Percentiles rank a stretch among this genome's conserved stretches.
Evolutionary conservation across 1,139 yeast genomes (phyloP).

Genomic region (Pichia sp.): DNA sequence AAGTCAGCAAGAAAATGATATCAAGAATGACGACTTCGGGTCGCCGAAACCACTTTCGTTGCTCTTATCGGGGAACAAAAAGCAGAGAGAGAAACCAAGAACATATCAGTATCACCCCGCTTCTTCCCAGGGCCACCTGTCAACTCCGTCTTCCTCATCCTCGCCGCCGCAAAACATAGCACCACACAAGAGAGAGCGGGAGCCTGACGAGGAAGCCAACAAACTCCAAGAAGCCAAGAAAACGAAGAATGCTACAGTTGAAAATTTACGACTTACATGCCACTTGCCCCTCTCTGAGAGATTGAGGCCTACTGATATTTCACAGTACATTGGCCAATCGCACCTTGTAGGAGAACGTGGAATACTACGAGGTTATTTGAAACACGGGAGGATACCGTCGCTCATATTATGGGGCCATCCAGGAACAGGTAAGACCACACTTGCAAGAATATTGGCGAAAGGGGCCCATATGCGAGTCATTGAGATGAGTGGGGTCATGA

Average conservation of each 20-base stretch:
- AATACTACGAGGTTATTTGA: conserved; percentile 63
- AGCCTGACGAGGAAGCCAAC: background rate
- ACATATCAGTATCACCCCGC: conserved; percentile 22
- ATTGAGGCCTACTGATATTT: conserved; percentile 67
- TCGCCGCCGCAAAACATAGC: background rate
- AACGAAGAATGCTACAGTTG: conserved; percentile 14
- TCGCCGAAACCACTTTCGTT: conserved; percentile 17
- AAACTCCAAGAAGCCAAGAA: conserved; percentile 1
- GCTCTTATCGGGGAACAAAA: conserved; percentile 24
- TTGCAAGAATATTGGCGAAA: conserved; percentile 56
- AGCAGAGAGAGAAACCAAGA: conserved; percentile 18
- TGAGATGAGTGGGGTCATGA: conserved; percentile 83
- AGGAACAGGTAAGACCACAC: conserved; percentile 91
- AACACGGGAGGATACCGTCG: conserved; percentile 66
- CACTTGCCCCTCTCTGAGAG: conserved; percentile 81
- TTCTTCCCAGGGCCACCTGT: too few species aligned
- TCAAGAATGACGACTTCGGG: background rate
- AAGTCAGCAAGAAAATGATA: background rate
- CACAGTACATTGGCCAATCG: conserved; percentile 83
- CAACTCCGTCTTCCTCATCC: background rate
- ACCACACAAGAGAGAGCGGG: conserved; percentile 5
- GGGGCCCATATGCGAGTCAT: conserved; percentile 58
- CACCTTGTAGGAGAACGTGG: conserved; percentile 77
- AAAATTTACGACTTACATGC: conserved; percentile 38
- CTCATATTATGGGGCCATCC: conserved; percentile 95